Base-by-base conservation (phyloP, 805 yeast species). In the Wickerhamomyces sydowiorum region DNA sequence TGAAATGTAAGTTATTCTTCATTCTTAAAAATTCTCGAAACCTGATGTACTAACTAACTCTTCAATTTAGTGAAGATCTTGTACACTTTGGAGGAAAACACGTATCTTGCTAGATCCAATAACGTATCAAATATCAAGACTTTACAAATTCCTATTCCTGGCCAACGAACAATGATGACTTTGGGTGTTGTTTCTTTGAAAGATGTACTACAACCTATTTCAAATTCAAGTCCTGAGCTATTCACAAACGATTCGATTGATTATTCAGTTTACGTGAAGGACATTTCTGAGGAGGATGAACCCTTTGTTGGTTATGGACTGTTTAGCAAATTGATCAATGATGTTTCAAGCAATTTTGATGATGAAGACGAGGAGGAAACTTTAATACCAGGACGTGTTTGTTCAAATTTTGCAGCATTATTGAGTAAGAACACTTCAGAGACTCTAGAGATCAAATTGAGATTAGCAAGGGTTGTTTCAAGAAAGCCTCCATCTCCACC, bases 381-480 rank as follows among this genome's bases (percentile, higher is more conserved):
- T 5, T 68, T 81, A 5, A 76, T 82, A 12, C 69, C 72, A 3
- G 75, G 75, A 4, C 51, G 82, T 42, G 78, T 80, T 28, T 78
- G 83, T 50, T 76, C 76, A 42, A 79, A 73, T 52, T 66, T 80
- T 40, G 68, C 78, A 23, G 72, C 75, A 37, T 58, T 76, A 51
- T 64, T 53, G 45, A 45, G 58, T 62, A 50, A 44, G 52, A 59
- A 50, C 31, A 60, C 73, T 12, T 59, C 70, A 1, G 72, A 76
- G 45, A 80, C 84, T 3, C 59, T 80, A 39, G 86, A 80, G 57
- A 70, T 80, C 30, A 66, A 78, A 46, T 59, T 80, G 40, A 72
- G 75, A 48, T 66, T 80, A 29, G 54, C 54, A 1, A 51, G 43
- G 38, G 56, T 54, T 3, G 7, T 20, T 38, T 37, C 38, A 32